These are phyloP conservation scores for Aspergillus pseudoterreus DNA, from an alignment of 2,329 filamentous ascomycete species.

Conservation along the genomic window DNA sequence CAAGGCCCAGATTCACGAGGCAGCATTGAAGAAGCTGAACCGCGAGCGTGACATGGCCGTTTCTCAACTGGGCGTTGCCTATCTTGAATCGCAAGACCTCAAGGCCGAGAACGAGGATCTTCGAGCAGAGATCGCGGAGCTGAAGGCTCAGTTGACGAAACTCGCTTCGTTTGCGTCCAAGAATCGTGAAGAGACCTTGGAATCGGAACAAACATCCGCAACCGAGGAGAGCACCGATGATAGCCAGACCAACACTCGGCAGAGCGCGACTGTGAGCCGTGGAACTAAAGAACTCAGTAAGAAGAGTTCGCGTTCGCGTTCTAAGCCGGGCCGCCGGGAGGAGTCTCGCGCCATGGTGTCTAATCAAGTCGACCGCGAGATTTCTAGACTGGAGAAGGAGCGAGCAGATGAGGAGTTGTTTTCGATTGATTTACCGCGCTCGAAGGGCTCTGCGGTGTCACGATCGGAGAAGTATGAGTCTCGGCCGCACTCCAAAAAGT, in stretches of 20 bases:
- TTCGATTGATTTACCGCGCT: slow-evolving; percentile 30
- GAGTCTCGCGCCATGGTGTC: slow-evolving; percentile 30
- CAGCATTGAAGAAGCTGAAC: slow-evolving; percentile 51
- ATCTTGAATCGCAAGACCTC: slow-evolving; percentile 48
- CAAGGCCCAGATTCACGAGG: slow-evolving; percentile 52
- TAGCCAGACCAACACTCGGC: slow-evolving; percentile 30
- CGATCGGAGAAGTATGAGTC: slow-evolving; percentile 19
- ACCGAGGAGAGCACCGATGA: slow-evolving; percentile 26
- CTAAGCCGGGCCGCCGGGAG: slow-evolving; percentile 21
- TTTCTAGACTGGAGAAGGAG: slow-evolving; percentile 34
- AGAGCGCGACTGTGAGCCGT: slow-evolving; percentile 24
- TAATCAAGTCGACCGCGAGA: slow-evolving; percentile 34
- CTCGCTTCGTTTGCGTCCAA: slow-evolving; percentile 19
- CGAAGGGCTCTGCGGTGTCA: slow-evolving; percentile 18
- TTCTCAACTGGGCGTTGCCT: slow-evolving; percentile 55
- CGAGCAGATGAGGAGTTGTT: slow-evolving; percentile 38
- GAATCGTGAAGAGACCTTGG: slow-evolving; percentile 24
- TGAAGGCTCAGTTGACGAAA: slow-evolving; percentile 34
- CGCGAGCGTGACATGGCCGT: slow-evolving; percentile 57
- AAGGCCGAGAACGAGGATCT: slow-evolving; percentile 39
- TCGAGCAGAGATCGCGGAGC: slow-evolving; percentile 35
- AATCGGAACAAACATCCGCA: slow-evolving; percentile 23
- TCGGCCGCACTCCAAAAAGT: slow-evolving; percentile 25
- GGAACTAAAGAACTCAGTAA: slow-evolving; percentile 27
- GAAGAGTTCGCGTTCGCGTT: slow-evolving; percentile 26